Conservation (phyloP, 768 basidiomycete genomes). For the Daedalea quercina region DNA sequence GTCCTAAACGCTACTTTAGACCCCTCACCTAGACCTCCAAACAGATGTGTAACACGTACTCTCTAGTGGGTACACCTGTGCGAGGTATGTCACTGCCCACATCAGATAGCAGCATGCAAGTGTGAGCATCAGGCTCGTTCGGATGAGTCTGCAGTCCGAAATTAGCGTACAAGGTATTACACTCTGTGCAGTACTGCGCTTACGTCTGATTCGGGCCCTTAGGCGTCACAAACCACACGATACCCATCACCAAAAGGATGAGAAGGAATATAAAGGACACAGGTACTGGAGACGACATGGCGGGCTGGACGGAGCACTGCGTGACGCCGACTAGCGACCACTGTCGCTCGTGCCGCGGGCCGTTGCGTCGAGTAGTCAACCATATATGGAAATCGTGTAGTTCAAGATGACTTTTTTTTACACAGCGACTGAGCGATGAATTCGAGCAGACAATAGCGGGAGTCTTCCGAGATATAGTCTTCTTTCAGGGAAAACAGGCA, state of each 20-base stretch:
- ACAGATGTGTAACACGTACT: conserved; percentile 32
- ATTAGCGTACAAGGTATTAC: neutral
- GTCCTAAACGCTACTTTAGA: conserved; percentile 1
- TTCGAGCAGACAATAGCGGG: too few relatives aligned
- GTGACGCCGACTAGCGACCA: neutral
- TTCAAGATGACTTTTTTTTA: too few relatives aligned
- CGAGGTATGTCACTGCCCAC: conserved; percentile 97
- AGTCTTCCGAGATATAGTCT: too few relatives aligned
- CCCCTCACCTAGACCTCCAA: neutral
- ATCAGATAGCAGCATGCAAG: conserved; percentile 85
- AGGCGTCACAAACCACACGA: conserved; percentile 62
- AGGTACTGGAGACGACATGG: conserved; percentile 67
- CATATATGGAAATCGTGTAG: too few relatives aligned
- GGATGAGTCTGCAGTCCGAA: conserved; percentile 55
- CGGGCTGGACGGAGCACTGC: neutral
- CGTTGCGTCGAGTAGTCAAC: too few relatives aligned
- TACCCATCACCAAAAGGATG: conserved; percentile 56
- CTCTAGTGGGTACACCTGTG: conserved; percentile 87
- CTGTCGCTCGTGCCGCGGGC: too few relatives aligned
- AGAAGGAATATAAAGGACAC: conserved; percentile 62
- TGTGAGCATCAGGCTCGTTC: conserved; percentile 73
- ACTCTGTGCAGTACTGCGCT: conserved; percentile 19
- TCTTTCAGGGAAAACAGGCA: too few relatives aligned
- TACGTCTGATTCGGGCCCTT: conserved; percentile 91
- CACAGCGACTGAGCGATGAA: too few relatives aligned